Evolutionary conservation across 441 rosid species (phyloP).

Genomic region (Erodium moschatum): DNA sequence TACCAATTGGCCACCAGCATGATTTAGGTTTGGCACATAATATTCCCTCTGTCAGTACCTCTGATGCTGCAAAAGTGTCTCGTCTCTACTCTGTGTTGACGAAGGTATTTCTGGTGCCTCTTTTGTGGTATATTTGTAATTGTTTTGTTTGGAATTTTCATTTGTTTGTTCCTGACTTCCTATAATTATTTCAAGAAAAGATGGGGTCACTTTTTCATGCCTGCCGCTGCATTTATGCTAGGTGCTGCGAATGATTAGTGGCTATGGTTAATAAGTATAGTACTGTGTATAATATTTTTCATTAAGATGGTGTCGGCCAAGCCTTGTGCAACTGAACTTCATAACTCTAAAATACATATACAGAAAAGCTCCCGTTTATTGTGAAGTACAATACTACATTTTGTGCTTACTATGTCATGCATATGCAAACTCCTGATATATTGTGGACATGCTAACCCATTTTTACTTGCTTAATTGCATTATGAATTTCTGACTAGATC

Average conservation of each 20-base stretch:
- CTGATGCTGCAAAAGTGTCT: conserved; percentile 51
- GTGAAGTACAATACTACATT: not conserved
- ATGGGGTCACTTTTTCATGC: not conserved
- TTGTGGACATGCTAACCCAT: not conserved
- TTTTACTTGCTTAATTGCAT: conserved; percentile 5
- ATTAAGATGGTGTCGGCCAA: conserved; percentile 1
- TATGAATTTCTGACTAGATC: conserved; percentile 15
- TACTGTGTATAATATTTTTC: not conserved
- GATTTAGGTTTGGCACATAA: conserved; percentile 21
- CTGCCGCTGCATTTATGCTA: not conserved
- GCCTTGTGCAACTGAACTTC: not conserved
- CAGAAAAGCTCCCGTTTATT: not conserved
- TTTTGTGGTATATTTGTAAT: not conserved
- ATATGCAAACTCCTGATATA: not conserved
- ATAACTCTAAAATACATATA: not conserved
- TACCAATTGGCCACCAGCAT: conserved; percentile 24
- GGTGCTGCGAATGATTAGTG: not conserved
- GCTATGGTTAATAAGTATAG: conserved; percentile 1
- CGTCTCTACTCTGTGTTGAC: conserved; percentile 39
- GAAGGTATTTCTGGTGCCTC: conserved; percentile 36
- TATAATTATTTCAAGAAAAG: not conserved
- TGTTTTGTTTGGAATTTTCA: not conserved
- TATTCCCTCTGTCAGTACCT: conserved; percentile 25
- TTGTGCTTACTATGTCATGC: not conserved
- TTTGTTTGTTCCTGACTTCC: not conserved